Evolutionary conservation across 768 basidiomycete species (phyloP).

Genomic region (Infundibulicybe gibba): DNA sequence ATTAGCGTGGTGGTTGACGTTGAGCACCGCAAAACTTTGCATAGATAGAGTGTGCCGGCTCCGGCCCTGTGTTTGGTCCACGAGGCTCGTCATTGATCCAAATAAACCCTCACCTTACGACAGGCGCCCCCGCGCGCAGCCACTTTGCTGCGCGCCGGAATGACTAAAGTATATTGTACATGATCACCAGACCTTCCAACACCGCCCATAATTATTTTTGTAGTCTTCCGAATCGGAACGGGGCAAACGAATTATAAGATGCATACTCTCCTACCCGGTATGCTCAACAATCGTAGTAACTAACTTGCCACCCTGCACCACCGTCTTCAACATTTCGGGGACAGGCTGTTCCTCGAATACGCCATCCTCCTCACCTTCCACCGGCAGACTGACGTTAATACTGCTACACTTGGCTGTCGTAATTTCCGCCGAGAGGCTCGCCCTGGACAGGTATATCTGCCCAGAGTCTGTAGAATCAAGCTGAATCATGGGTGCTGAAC

Average conservation of each 20-base stretch:
- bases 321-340: conserved; percentile 94
- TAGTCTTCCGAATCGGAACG: too few relatives aligned
- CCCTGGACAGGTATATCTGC: conserved; percentile 88
- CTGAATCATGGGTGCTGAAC: conserved; percentile 87
- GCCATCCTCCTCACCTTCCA: conserved; percentile 87
- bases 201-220: too few relatives aligned
- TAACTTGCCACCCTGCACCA: conserved; percentile 76
- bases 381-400: conserved; percentile 87
- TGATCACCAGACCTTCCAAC: too few relatives aligned
- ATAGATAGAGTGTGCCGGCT: too few relatives aligned
- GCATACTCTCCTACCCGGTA: conserved; percentile 36
- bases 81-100: too few relatives aligned
- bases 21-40: too few relatives aligned
- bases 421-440: conserved; percentile 75
- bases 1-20: too few relatives aligned
- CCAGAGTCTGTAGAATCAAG: conserved; percentile 95
- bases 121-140: background rate
- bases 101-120: too few relatives aligned
- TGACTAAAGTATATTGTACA: too few relatives aligned
- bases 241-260: background rate
- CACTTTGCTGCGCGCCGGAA: too few relatives aligned
- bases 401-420: conserved; percentile 92
- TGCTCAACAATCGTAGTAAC: conserved; percentile 92
- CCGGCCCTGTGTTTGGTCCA: too few relatives aligned
- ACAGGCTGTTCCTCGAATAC: conserved; percentile 86